Percentiles rank a stretch among this genome's conserved stretches.
Conservation (phyloP, 78 protist genomes). For the Tieghemostelium lacteum region DNA sequence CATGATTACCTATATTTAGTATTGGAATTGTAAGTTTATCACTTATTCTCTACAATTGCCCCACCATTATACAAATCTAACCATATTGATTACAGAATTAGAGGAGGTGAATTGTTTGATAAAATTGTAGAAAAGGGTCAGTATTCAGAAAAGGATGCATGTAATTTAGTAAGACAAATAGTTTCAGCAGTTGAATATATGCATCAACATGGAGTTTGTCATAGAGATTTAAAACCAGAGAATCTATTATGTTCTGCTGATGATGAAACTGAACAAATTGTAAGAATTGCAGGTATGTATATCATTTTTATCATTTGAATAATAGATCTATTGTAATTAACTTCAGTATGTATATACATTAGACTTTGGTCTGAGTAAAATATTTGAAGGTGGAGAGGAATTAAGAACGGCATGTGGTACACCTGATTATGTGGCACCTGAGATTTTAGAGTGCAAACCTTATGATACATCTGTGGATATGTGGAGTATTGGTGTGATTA, state of each 20-base stretch:
- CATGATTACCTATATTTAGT: slow-evolving; percentile 60
- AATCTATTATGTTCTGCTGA: slow-evolving; percentile 77
- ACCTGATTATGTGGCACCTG: slow-evolving; percentile 84
- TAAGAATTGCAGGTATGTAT: slow-evolving; percentile 68
- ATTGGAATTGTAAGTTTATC: slow-evolving; percentile 60
- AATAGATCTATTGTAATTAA: not conserved
- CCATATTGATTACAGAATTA: slow-evolving; percentile 36
- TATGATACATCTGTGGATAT: slow-evolving; percentile 83
- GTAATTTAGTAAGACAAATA: slow-evolving; percentile 79
- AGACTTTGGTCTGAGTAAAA: slow-evolving; percentile 80
- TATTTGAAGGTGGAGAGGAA: slow-evolving; percentile 74
- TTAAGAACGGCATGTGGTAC: slow-evolving; percentile 85
- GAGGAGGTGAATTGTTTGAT: slow-evolving; percentile 95
- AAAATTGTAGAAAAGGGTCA: slow-evolving; percentile 85
- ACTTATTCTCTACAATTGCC: no score
- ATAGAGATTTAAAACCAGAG: slow-evolving; percentile 85
- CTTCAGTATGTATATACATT: not conserved
- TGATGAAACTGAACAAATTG: slow-evolving; percentile 74
- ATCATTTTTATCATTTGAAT: not conserved
- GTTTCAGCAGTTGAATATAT: slow-evolving; percentile 83
- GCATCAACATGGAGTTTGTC: slow-evolving; percentile 81
- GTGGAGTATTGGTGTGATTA: slow-evolving; percentile 89
- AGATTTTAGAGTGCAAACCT: slow-evolving; percentile 72
- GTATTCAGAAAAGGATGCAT: slow-evolving; percentile 86
- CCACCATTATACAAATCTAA: no score